Conservation (phyloP, 1,284 basidiomycete genomes). For the Cystobasidium sp. region DNA sequence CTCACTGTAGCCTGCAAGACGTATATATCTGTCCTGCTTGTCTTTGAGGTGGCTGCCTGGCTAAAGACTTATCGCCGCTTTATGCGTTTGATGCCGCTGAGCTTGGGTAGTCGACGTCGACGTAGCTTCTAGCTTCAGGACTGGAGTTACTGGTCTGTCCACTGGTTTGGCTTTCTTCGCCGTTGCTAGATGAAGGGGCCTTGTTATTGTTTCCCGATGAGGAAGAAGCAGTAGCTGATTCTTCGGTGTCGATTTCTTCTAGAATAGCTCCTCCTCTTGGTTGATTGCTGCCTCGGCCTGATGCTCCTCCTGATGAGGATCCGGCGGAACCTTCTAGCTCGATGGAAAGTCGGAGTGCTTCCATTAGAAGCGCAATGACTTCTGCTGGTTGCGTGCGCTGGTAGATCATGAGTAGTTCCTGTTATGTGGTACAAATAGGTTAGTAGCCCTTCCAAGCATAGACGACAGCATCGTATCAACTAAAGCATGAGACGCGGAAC, state of each 20-base stretch:
- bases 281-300: not conserved
- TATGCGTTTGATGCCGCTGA: slow-evolving; percentile 11
- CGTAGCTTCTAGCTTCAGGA: slow-evolving; percentile 31
- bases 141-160: not conserved
- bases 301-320: not conserved
- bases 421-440: slow-evolving; percentile 7
- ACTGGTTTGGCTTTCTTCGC: no score
- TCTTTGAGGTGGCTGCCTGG: no score
- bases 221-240: not conserved
- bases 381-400: slow-evolving; percentile 86
- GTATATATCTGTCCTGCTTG: no score
- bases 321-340: slow-evolving; percentile 18
- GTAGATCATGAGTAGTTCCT: slow-evolving; percentile 65
- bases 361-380: slow-evolving; percentile 88
- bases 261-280: slow-evolving; percentile 16
- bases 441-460: no score
- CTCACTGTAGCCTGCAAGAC: no score
- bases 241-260: slow-evolving; percentile 18
- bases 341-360: slow-evolving; percentile 55
- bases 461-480: not conserved
- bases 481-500: not conserved
- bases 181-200: not conserved
- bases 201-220: not conserved
- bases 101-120: slow-evolving; percentile 33
- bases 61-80: no score